Base-by-base conservation (phyloP, 345 rosid species). In the Citrus trifoliata region DNA sequence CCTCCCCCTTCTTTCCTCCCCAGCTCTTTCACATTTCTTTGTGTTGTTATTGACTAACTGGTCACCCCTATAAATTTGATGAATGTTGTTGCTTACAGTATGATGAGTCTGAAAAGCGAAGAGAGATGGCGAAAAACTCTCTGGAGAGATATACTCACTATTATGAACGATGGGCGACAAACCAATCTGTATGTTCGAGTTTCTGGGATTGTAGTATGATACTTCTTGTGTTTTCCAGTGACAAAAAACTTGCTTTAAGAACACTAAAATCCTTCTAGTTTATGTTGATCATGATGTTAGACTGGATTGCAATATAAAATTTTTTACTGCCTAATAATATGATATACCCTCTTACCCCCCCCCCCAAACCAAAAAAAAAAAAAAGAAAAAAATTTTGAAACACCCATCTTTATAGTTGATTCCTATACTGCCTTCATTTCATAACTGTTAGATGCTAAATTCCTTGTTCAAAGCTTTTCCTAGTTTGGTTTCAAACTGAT, bases 91-190 rank as follows among this genome's bases (percentile, higher is more conserved):
- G 27, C 62, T 80, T 78, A 28, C 88, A 91, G 98, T 91, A 83
- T 82, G 95, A 93, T 59, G 95, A 91, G 78, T 71, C 92, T 59
- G 96, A 91, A 79, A 93, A 88, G 82, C 88, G 98, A 71, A 88
- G 97, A 84, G 97, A 91, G 89, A 90, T 93, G 96, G 98, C 98
- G 16, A 90, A 93, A 64, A 93, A 91, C 86, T 93, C 98, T 61
- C 80, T 91, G 42, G 96, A 93, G 89, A 88, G 91, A 87, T 93
- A 93, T 78, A 93, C 96, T 60, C 98, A 93, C 77, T 93, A 91
- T 85, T 93, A 93, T 81, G 98, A 93, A 84, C 82, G 98, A 81
- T 93, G 94, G 96, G 96, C 94, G 18, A 93, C 94, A 69, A 93
- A 93, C 82, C 98, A 91, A 83, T 89, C 90, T 81, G 97, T 93